Evolutionary conservation across 345 rosid species (phyloP), one percentile per base, ranked within the genome.

Genomic region (Lepidium didymum): DNA sequence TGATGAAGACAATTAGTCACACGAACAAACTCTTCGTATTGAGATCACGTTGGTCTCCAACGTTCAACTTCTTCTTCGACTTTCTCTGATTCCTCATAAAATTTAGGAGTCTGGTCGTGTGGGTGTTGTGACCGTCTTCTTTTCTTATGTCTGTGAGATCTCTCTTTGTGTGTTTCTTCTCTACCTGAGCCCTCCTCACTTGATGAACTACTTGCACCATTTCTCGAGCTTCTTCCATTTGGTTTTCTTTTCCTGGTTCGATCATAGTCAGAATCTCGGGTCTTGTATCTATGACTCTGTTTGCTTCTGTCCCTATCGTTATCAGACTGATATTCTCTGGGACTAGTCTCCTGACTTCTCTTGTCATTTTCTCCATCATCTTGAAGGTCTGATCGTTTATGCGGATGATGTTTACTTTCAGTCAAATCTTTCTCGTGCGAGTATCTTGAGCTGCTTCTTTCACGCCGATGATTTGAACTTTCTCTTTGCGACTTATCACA

Each of bases 31-130:
- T 35, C 56, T 37, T 47, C 14, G 8, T 18, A 35, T 10, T 56
- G 29, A n/a, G 45, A 61, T 67, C 59, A 75, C 38, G 37, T 4
- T 75, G 78, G 78, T 54, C 69, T 75, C 74, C 78, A 75, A 61
- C 78, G 78, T 15, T 68, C 78, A n/a, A 33, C 38, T 15, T 53
- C 62, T 58, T 13, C 67, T 56, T 14, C 47, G 21, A 3, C 31
- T 42, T 43, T 73, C 59, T 64, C 44, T 65, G 72, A 4, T 10
- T 41, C 67, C 55, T 57, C 69, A 14, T 4, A 5, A 25, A 4
- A 7, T 10, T 52, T 13, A 3, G 7, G 21, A 41, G 34, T 58
- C 34, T 73, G 62, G 34, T 66, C 68, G 29, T 50, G 10, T 8
- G 77, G 63, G 7, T 55, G 33, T 55, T 18, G 64, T 6, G 65